Evolutionary conservation across 139 green algal species (phyloP).

Genomic region (Diplosphaera chodatii): DNA sequence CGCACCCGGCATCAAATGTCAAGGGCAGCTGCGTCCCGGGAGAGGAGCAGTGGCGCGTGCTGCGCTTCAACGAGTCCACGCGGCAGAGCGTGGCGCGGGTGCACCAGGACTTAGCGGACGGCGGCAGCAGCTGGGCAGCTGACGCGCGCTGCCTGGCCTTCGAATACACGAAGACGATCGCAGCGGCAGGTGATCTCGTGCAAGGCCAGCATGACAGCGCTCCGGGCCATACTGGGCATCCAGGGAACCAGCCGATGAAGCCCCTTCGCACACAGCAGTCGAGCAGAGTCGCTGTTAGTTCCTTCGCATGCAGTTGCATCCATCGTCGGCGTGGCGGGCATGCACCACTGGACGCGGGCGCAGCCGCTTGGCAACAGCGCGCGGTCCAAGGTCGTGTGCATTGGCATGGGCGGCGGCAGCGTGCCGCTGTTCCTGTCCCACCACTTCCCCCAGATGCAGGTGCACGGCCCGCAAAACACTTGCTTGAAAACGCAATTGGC

Average conservation of each 20-base stretch:
- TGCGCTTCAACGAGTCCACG: constrained; percentile 55
- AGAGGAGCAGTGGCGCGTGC: constrained; percentile 43
- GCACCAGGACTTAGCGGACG: no score
- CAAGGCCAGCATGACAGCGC: no score
- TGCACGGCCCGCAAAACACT: no score
- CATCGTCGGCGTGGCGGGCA: neutral
- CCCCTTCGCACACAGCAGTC: no score
- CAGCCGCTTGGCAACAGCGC: neutral
- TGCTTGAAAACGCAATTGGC: no score
- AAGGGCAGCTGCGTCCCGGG: neutral
- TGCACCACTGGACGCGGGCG: neutral
- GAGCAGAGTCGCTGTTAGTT: no score
- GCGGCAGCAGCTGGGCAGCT: neutral
- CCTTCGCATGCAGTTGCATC: constrained; percentile 2
- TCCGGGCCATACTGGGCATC: no score
- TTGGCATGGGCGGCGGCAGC: constrained; percentile 51
- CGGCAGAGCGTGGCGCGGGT: constrained; percentile 46
- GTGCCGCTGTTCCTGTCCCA: constrained; percentile 50
- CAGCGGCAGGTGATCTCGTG: constrained; percentile 18
- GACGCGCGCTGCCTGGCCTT: constrained; percentile 39
- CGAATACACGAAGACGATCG: constrained; percentile 53
- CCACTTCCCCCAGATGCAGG: constrained; percentile 25
- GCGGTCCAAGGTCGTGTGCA: constrained; percentile 26
- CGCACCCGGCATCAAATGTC: constrained; percentile 20
- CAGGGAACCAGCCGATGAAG: no score